phyloP scores from a whole-genome alignment of 73 alveolate genomes.

The Paramecium primaurelia region DNA sequence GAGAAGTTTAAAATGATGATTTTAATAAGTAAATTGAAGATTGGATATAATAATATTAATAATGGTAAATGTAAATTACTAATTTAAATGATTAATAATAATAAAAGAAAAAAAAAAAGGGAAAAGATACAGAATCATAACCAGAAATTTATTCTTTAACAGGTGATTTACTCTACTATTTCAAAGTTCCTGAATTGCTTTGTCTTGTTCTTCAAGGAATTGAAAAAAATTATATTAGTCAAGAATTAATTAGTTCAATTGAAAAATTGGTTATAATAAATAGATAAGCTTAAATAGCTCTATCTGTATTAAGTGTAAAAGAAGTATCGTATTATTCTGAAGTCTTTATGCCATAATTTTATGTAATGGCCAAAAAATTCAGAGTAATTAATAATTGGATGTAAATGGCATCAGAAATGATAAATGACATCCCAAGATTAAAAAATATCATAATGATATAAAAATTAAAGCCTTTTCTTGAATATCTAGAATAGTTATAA shows the following conservation, averaged over 20 bases:
- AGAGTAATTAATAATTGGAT: conserved; percentile 27
- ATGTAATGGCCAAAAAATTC: conserved; percentile 18
- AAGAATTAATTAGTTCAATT: not conserved
- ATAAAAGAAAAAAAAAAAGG: not conserved
- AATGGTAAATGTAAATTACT: not conserved
- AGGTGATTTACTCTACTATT: not conserved
- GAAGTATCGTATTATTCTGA: not conserved
- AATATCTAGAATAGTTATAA: not conserved
- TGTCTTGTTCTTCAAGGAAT: not conserved
- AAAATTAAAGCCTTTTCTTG: not conserved
- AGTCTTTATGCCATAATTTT: conserved; percentile 35
- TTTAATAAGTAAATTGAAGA: not conserved
- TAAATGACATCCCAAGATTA: conserved; percentile 18
- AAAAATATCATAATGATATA: not conserved
- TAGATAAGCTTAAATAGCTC: not conserved
- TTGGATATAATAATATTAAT: not conserved
- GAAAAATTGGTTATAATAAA: not conserved
- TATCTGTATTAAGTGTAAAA: not conserved
- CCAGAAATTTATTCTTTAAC: not conserved
- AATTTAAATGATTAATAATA: not conserved
- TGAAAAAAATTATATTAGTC: not conserved
- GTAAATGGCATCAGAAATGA: not conserved
- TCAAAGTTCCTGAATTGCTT: conserved; percentile 41
- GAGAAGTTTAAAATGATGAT: not conserved
- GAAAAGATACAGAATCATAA: not conserved